Evolutionary conservation across 768 basidiomycete species (phyloP).

Genomic region (Ramaria sp.): DNA sequence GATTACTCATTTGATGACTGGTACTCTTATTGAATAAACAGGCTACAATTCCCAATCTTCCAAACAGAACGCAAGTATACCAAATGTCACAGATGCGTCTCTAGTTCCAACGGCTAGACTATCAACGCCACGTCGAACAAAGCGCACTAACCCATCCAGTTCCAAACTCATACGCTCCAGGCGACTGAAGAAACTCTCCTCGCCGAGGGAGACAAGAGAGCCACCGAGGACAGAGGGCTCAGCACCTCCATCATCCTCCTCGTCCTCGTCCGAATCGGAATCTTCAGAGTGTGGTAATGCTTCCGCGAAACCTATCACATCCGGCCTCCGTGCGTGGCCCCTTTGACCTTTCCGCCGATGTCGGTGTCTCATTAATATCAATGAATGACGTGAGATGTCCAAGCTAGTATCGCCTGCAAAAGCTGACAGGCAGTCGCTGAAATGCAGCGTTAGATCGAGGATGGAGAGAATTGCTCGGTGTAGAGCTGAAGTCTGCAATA

Average conservation of each 20-base stretch:
- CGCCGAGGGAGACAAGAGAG: slow-evolving; percentile 31
- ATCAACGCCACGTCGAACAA: slow-evolving; percentile 60
- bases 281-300: slow-evolving; percentile 18
- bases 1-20: not conserved
- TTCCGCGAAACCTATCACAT: slow-evolving; percentile 12
- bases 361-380: slow-evolving; percentile 45
- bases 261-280: slow-evolving; percentile 27
- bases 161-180: slow-evolving; percentile 59
- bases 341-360: slow-evolving; percentile 40
- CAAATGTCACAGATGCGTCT: slow-evolving; percentile 54
- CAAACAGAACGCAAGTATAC: slow-evolving; percentile 61
- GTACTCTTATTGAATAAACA: not conserved
- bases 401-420: slow-evolving; percentile 54
- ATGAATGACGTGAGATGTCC: slow-evolving; percentile 38
- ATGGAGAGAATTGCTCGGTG: slow-evolving; percentile 58
- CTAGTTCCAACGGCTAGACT: slow-evolving; percentile 50
- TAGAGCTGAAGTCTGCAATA: slow-evolving; percentile 46
- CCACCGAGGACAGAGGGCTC: not conserved
- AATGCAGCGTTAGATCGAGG: slow-evolving; percentile 65
- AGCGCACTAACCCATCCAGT: slow-evolving; percentile 60
- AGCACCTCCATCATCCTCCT: slow-evolving; percentile 19
- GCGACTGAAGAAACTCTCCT: slow-evolving; percentile 37
- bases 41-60: slow-evolving; percentile 60
- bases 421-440: slow-evolving; percentile 50
- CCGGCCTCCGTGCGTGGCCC: slow-evolving; percentile 22